Percentiles rank a stretch among this genome's conserved stretches.
These are phyloP conservation scores for Gossypioides kirkii DNA, from an alignment of 345 rosid genomes.

Conservation along the genomic window DNA sequence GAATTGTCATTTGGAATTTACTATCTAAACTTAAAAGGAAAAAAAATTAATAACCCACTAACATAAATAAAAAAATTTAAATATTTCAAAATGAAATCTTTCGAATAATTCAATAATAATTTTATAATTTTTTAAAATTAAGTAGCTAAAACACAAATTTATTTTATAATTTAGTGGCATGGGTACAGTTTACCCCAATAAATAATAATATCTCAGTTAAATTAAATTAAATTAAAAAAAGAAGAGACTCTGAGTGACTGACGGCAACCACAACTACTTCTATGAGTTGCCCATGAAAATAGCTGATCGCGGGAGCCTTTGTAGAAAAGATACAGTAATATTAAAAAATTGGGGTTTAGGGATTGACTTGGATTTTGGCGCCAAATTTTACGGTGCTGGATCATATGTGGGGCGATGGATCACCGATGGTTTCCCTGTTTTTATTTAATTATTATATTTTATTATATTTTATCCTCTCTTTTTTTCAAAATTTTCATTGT, in stretches of 20 bases:
- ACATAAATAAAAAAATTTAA: too few species aligned
- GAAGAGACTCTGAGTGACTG: neutral
- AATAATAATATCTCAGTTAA: neutral
- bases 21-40: too few species aligned
- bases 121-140: too few species aligned
- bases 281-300: slow-evolving; percentile 22
- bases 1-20: too few species aligned
- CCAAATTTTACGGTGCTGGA: slow-evolving; percentile 20
- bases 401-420: neutral
- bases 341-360: neutral
- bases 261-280: neutral
- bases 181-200: too few species aligned
- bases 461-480: too few species aligned
- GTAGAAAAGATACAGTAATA: neutral
- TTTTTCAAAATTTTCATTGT: too few species aligned
- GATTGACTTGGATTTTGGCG: slow-evolving; percentile 41
- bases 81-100: too few species aligned
- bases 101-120: too few species aligned
- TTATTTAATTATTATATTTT: neutral
- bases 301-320: slow-evolving; percentile 34
- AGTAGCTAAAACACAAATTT: too few species aligned
- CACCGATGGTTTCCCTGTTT: slow-evolving; percentile 2
- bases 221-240: neutral
- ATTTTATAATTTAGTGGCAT: too few species aligned
- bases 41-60: too few species aligned